Conservation (phyloP, 2,329 filamentous ascomycete genomes). For the Hyphodiscus sp. region DNA sequence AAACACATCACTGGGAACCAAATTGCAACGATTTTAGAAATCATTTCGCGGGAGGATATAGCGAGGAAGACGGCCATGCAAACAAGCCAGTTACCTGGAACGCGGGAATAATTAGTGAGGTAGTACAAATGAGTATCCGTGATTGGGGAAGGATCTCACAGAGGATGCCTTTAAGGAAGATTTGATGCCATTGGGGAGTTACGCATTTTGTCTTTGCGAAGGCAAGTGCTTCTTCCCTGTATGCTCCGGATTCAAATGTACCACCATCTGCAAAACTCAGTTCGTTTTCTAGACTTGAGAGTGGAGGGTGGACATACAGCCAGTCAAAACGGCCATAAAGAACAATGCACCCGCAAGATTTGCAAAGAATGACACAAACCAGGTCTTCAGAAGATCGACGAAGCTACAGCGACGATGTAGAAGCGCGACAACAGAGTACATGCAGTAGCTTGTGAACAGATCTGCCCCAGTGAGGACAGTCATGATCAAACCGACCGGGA, state of each 20-base stretch:
- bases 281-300: not conserved
- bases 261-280: conserved; percentile 34
- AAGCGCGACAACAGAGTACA: conserved; percentile 38
- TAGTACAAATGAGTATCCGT: not conserved
- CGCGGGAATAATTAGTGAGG: not conserved
- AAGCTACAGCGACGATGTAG: conserved; percentile 36
- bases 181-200: conserved; percentile 41
- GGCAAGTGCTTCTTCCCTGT: conserved; percentile 36
- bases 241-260: conserved; percentile 38
- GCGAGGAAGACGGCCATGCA: conserved; percentile 43
- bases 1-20: conserved; percentile 52
- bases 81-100: not conserved
- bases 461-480: conserved; percentile 43
- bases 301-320: conserved; percentile 32
- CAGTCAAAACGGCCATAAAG: conserved; percentile 41
- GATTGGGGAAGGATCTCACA: conserved; percentile 25
- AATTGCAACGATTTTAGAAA: conserved; percentile 47
- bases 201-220: conserved; percentile 44
- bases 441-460: conserved; percentile 36
- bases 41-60: conserved; percentile 42
- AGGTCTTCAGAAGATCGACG: conserved; percentile 29
- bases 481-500: conserved; percentile 44
- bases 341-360: conserved; percentile 44
- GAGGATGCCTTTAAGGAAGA: conserved; percentile 48
- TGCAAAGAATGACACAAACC: conserved; percentile 41